Evolutionary conservation across 2,329 filamentous ascomycete genomes (phyloP).

Genomic region (Thelonectria blattea): DNA sequence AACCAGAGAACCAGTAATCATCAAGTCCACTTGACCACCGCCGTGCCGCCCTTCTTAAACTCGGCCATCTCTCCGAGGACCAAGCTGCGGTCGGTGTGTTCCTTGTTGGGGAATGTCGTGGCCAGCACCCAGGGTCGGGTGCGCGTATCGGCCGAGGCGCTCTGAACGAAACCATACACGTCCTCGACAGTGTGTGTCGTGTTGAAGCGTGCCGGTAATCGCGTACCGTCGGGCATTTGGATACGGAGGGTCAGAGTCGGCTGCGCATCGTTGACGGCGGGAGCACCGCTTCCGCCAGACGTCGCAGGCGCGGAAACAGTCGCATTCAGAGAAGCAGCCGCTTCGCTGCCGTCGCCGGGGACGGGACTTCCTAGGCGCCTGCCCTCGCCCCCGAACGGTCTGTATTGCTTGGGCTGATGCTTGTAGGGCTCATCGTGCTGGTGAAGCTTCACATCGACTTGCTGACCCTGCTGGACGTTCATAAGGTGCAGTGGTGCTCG

Average conservation of each 20-base stretch:
- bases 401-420: slow-evolving; percentile 75
- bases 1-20: slow-evolving; percentile 5
- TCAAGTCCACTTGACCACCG: slow-evolving; percentile 65
- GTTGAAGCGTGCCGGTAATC: slow-evolving; percentile 82
- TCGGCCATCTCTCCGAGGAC: slow-evolving; percentile 66
- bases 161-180: slow-evolving; percentile 75
- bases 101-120: slow-evolving; percentile 84
- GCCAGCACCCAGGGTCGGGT: slow-evolving; percentile 74
- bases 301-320: slow-evolving; percentile 35
- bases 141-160: slow-evolving; percentile 63
- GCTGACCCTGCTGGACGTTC: slow-evolving; percentile 75
- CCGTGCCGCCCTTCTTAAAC: slow-evolving; percentile 70
- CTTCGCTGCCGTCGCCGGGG: slow-evolving; percentile 57
- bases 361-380: slow-evolving; percentile 79
- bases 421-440: slow-evolving; percentile 76
- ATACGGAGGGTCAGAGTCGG: slow-evolving; percentile 76
- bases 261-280: slow-evolving; percentile 65
- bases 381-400: slow-evolving; percentile 74
- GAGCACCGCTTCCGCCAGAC: slow-evolving; percentile 42
- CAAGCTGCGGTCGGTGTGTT: slow-evolving; percentile 71
- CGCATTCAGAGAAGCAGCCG: slow-evolving; percentile 24
- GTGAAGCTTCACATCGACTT: slow-evolving; percentile 79
- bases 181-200: slow-evolving; percentile 78
- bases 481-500: slow-evolving; percentile 79
- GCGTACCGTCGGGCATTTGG: slow-evolving; percentile 77